A percentile compares a stretch with the other conserved stretches of the same genome.
Conservation (phyloP, 106 monocot species). For the Alisma plantagoaquatica region DNA sequence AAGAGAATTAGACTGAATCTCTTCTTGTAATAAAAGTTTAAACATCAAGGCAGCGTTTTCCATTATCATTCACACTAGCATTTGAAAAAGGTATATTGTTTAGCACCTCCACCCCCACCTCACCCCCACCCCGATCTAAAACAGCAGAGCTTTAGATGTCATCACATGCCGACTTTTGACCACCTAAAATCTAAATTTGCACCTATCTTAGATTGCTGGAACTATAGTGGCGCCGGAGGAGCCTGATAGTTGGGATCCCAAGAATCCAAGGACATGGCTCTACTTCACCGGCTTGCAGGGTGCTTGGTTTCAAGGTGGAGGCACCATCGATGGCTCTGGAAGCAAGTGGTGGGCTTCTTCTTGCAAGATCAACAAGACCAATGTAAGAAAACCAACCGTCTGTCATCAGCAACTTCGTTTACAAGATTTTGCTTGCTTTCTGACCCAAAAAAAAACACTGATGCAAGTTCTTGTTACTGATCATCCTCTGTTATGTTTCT, state of each 20-base stretch:
- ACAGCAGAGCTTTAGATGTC: no score
- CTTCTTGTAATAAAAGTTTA: no score
- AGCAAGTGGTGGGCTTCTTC: conserved; percentile 95
- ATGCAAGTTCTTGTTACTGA: not conserved
- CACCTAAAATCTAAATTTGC: no score
- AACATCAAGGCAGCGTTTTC: no score
- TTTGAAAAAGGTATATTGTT: no score
- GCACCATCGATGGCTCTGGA: conserved; percentile 82
- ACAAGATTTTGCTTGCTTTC: not conserved
- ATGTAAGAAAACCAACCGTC: conserved; percentile 21
- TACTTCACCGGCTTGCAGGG: conserved; percentile 44
- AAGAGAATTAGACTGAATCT: no score
- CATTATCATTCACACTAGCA: no score
- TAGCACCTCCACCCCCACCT: no score
- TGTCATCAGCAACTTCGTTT: no score
- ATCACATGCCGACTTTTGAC: no score
- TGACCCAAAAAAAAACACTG: not conserved
- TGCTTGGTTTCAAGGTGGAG: conserved; percentile 63
- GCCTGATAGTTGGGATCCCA: conserved; percentile 56
- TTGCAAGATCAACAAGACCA: conserved; percentile 89
- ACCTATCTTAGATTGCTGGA: conserved; percentile 44
- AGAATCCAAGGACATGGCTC: conserved; percentile 63
- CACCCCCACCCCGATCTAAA: no score
- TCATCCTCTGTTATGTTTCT: not conserved
- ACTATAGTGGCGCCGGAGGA: conserved; percentile 86